Evolutionary conservation across 1,284 basidiomycete species (phyloP).

Genomic region (Moesziomyces parantarcticus): DNA sequence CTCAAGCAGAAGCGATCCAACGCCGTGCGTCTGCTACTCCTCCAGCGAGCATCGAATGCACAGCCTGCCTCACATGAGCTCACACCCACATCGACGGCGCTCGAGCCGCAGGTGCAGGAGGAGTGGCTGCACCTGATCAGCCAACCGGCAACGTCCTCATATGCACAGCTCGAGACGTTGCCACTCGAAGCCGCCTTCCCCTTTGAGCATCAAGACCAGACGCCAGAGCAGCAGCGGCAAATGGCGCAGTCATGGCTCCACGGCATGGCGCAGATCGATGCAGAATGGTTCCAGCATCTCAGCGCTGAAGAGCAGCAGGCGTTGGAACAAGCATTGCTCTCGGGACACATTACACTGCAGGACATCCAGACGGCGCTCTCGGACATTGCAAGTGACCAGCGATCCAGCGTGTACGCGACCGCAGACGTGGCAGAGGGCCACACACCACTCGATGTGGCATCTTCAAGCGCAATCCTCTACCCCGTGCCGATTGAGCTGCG

Average conservation of each 20-base stretch:
- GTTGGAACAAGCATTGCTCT: slow-evolving; percentile 16
- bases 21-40: slow-evolving; percentile 18
- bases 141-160: neutral
- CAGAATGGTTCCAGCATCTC: slow-evolving; percentile 15
- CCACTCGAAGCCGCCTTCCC: slow-evolving; percentile 7
- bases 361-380: slow-evolving; percentile 15
- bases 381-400: neutral
- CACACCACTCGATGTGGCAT: neutral
- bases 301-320: slow-evolving; percentile 6
- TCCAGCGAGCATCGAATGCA: neutral
- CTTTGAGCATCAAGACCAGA: slow-evolving; percentile 3
- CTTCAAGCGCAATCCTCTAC: slow-evolving; percentile 15
- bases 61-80: neutral
- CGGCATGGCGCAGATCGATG: slow-evolving; percentile 5
- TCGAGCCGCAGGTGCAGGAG: neutral
- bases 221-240: slow-evolving; percentile 1
- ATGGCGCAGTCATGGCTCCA: slow-evolving; percentile 15
- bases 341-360: slow-evolving; percentile 15
- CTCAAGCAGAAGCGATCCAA: slow-evolving; percentile 15
- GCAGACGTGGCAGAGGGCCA: neutral
- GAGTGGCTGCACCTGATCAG: slow-evolving; percentile 19
- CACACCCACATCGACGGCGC: neutral
- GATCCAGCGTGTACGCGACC: too few relatives aligned
- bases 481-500: slow-evolving; percentile 30
- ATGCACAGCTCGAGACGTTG: neutral